phyloP scores from a whole-genome alignment of 371 early-diverging fungal genomes.

The Mortierella sp. region DNA sequence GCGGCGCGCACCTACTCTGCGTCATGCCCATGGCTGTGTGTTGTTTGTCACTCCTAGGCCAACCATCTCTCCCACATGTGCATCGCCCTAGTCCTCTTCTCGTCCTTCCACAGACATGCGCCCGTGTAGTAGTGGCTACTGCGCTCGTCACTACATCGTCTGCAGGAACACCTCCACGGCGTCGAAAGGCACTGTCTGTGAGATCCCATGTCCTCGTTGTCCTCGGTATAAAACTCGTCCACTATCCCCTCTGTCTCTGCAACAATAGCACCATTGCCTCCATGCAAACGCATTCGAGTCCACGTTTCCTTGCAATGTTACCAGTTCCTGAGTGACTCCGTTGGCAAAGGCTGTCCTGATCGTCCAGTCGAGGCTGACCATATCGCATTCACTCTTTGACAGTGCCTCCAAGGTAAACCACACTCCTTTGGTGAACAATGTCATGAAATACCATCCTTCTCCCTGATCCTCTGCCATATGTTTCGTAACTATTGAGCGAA shows the following conservation, averaged over 20 bases:
- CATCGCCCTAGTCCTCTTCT: background rate
- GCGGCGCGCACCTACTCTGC: too few relatives aligned
- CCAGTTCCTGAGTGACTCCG: constrained; percentile 62
- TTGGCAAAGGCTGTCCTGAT: constrained; percentile 78
- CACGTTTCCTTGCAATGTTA: constrained; percentile 95
- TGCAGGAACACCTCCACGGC: constrained; percentile 76
- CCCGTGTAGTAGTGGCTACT: constrained; percentile 6
- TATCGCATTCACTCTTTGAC: constrained; percentile 78
- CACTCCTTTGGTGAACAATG: constrained; percentile 92
- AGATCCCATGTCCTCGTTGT: constrained; percentile 94
- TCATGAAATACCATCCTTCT: too few relatives aligned
- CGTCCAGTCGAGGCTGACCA: constrained; percentile 93
- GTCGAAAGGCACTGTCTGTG: constrained; percentile 80
- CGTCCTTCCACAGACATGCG: background rate
- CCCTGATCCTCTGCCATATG: too few relatives aligned
- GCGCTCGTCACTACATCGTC: constrained; percentile 58
- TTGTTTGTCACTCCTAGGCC: constrained; percentile 1
- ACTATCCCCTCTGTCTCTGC: constrained; percentile 84
- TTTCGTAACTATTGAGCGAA: too few relatives aligned
- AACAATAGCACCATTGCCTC: constrained; percentile 76
- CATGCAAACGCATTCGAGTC: constrained; percentile 89
- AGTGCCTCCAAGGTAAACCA: constrained; percentile 85
- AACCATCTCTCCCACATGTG: constrained; percentile 27
- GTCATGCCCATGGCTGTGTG: too few relatives aligned
- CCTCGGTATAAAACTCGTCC: constrained; percentile 66